These are phyloP conservation scores for Penicillium flavigenum DNA, from an alignment of 495 filamentous ascomycete species.

Conservation along the genomic window DNA sequence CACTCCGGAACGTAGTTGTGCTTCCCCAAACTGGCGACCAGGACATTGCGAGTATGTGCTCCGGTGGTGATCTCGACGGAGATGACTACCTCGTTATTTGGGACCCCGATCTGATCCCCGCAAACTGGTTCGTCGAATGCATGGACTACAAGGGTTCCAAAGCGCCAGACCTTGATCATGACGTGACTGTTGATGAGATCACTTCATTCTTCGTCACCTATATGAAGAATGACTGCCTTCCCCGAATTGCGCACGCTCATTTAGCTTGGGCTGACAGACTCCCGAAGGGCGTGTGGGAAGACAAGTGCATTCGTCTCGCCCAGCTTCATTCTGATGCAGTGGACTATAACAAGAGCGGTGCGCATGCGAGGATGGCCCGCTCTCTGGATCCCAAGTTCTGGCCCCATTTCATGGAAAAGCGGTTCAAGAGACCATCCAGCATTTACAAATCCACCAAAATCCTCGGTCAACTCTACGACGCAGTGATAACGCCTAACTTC, in stretches of 20 bases:
- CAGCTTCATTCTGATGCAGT: constrained; percentile 85
- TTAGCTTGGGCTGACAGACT: constrained; percentile 71
- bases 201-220: constrained; percentile 85
- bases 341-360: constrained; percentile 90
- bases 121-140: constrained; percentile 64
- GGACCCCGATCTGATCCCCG: constrained; percentile 74
- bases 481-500: constrained; percentile 66
- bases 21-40: constrained; percentile 82
- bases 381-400: constrained; percentile 59
- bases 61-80: constrained; percentile 92
- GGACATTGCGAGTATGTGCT: constrained; percentile 89
- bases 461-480: constrained; percentile 82
- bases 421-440: constrained; percentile 43
- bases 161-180: constrained; percentile 50
- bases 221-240: constrained; percentile 88
- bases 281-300: constrained; percentile 60
- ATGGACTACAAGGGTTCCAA: constrained; percentile 67
- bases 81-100: constrained; percentile 96
- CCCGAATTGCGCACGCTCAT: constrained; percentile 79
- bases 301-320: constrained; percentile 75
- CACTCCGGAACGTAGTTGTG: constrained; percentile 82
- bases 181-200: constrained; percentile 68
- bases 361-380: constrained; percentile 64
- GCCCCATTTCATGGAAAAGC: constrained; percentile 93
- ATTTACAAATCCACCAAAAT: constrained; percentile 69